phyloP scores from a whole-genome alignment of 306 rosid genomes.

The Begonia fuchsioides region DNA sequence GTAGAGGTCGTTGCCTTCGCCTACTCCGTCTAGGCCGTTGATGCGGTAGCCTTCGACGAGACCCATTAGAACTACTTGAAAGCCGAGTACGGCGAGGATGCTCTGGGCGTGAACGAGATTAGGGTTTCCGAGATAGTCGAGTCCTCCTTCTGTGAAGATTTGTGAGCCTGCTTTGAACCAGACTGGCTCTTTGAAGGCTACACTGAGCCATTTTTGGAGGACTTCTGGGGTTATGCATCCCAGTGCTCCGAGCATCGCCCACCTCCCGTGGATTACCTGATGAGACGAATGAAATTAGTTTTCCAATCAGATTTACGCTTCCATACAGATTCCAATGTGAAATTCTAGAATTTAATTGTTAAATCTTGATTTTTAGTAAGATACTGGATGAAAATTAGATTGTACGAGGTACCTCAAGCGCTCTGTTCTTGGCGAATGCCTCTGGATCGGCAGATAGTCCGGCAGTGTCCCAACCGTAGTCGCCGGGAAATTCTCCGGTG shows the following conservation, averaged over 20 bases:
- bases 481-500: slow-evolving; percentile 74
- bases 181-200: slow-evolving; percentile 81
- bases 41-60: slow-evolving; percentile 82
- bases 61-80: slow-evolving; percentile 75
- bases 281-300: too few relatives aligned
- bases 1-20: slow-evolving; percentile 79
- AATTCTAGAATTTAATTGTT: too few relatives aligned
- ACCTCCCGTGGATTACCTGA: slow-evolving; percentile 78
- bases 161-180: slow-evolving; percentile 96
- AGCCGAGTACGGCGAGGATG: slow-evolving; percentile 70
- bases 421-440: slow-evolving; percentile 84
- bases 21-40: slow-evolving; percentile 79
- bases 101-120: slow-evolving; percentile 88
- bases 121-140: slow-evolving; percentile 83
- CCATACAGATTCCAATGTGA: too few relatives aligned
- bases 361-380: background rate
- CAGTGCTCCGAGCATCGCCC: slow-evolving; percentile 95
- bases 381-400: too few relatives aligned
- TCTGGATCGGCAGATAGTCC: slow-evolving; percentile 85
- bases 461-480: slow-evolving; percentile 89
- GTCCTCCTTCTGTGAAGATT: slow-evolving; percentile 82
- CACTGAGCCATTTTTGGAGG: slow-evolving; percentile 48
- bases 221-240: slow-evolving; percentile 92
- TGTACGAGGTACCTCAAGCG: slow-evolving; percentile 58
- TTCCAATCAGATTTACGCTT: too few relatives aligned